Base-by-base conservation (phyloP, 2,329 filamentous ascomycete species). In the Talaromyces sp. region DNA sequence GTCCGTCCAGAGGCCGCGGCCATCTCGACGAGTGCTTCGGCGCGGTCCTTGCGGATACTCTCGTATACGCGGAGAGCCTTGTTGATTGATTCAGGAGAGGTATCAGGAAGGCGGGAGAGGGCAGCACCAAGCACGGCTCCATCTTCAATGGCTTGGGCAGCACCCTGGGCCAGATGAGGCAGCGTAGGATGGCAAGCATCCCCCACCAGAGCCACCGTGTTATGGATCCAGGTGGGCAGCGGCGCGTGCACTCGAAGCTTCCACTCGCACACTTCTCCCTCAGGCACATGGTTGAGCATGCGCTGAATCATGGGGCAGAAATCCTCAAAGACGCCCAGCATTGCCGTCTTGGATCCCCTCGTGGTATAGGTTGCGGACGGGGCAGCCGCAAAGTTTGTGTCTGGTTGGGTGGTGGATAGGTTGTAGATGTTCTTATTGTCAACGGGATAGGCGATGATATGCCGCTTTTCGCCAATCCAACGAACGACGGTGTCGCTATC, bases 361-460 rank as follows among this genome's bases (percentile, higher is more conserved):
- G 84, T 88, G 2, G 86, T 88, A 71, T 88, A 89, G 1, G 84
- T 86, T 11, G 83, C 81, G 5, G 81, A 82, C 2, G 81, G 80
- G 1, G 84, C 84, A 3, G 80, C 79, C 1, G 85, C 82, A 64
- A 86, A 86, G 68, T 87, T 83, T 32, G 73, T 77, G 62, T 87
- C 84, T 0, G 85, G 84, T 63, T 88, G 86, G 0, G 82, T 78
- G 1, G 86, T 87, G 13, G 83, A 85, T 47, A 89, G 73, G 73
- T 90, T 90, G 77, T 89, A 89, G 61, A 89, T 84, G 17, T 81
- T 80, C 68, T 88, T 85, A 65, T 81, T 80, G 59, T 83, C 81
- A 32, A 90, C 81, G 0, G 86, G 82, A 68, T 90, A 90, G 1
- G 85, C 86, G 69, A 90, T 89, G 64, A 88, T 85, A 65, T 89